Base-by-base conservation (phyloP, 768 basidiomycete species). In the Serendipita sp. region DNA sequence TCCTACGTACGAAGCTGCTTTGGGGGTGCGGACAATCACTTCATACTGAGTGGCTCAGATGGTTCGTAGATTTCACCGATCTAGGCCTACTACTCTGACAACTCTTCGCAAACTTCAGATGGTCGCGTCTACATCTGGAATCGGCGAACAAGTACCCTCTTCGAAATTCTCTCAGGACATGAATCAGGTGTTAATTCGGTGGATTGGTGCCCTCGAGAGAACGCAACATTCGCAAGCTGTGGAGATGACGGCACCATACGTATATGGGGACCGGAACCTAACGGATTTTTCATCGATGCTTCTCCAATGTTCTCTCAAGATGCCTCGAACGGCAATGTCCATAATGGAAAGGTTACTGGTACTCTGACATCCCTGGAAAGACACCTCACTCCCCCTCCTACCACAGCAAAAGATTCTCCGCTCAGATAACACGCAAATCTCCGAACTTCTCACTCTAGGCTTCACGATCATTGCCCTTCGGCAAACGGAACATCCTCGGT, bases 111-210 rank as follows among this genome's bases (percentile, higher is more conserved):
- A 7, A 50, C 68, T 65, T 61, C 70, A 98, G 96, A 99, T 73
- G 83, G 86, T 45, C 88, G 88, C 65, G 86, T 98, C 48, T 96
- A 97, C 74, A 82, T 97, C 38, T 99, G 95, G 94, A 90, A 97
- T 71, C 82, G 88, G 50, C 86, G 90, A 68, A 86, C 86, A 9
- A 88, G 86, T 1, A 75, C 79, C 2, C 78, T 94, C 45, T 77
- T 98, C n/a, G 91, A 96, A 71, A 79, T 84, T n/a, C 79, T 99
- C 2, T 72, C 81, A 2, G 96, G 96, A 0, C 95, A 98, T 68
- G 84, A 83, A n/a, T 75, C 76, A 63, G 93, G 92, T 42, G 94
- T 99, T 65, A 99, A 97, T 71, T 85, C 88, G 14, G 94, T 98
- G 16, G 87, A 93, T 38, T 99, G 96, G 96, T 94, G 96, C 72